These are phyloP conservation scores for Schizothecium vesticola DNA, from an alignment of 495 filamentous ascomycete species.

Conservation along the genomic window DNA sequence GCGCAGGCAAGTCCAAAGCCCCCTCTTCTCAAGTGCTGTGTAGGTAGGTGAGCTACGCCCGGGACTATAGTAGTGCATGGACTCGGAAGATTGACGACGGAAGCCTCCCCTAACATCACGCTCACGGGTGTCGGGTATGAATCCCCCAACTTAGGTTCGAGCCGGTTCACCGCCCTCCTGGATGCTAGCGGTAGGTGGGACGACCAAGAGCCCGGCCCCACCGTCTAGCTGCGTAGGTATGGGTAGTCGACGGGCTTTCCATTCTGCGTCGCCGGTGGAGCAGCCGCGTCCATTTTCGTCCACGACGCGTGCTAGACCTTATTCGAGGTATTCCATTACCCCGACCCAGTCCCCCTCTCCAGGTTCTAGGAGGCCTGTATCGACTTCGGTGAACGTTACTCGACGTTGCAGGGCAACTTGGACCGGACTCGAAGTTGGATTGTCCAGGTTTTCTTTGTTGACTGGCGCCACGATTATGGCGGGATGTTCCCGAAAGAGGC, in stretches of 20 bases:
- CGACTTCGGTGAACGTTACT: too few relatives aligned
- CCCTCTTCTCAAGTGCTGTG: neutral
- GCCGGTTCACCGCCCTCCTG: neutral
- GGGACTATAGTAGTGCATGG: neutral
- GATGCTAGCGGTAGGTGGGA: neutral
- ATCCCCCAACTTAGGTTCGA: neutral
- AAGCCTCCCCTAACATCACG: too few relatives aligned
- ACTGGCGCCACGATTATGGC: neutral
- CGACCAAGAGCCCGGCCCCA: neutral
- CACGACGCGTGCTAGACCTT: neutral
- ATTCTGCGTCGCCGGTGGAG: too few relatives aligned
- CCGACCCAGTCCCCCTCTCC: neutral
- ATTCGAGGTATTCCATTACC: neutral
- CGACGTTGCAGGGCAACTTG: neutral
- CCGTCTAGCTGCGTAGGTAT: neutral
- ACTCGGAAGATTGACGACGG: too few relatives aligned
- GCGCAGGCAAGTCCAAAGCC: neutral
- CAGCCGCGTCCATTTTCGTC: too few relatives aligned
- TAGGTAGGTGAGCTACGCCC: neutral
- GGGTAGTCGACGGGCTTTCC: too few relatives aligned
- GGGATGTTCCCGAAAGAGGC: neutral
- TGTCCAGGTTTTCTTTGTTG: neutral
- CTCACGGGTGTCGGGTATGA: neutral
- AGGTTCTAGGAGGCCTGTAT: neutral
- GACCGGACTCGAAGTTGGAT: neutral